phyloP scores from a whole-genome alignment of 2,329 filamentous ascomycete species.

The Blastomyces parvus region DNA sequence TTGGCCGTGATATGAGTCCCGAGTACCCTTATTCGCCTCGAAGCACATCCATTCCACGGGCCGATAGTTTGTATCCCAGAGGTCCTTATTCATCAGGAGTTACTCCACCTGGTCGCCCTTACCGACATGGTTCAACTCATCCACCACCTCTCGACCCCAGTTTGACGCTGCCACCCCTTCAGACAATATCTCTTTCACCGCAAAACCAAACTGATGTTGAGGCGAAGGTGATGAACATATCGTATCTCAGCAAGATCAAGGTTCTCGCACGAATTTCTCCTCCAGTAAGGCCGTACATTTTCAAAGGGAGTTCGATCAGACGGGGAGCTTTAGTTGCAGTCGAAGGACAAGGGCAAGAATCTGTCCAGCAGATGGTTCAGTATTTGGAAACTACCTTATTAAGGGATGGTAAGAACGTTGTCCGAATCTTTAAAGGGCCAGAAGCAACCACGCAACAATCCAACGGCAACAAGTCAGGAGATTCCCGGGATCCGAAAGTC shows the following conservation, averaged over 20 bases:
- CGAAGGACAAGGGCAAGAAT: conserved; percentile 60
- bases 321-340: conserved; percentile 76
- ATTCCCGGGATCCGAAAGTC: conserved; percentile 39
- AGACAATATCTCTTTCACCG: conserved; percentile 31
- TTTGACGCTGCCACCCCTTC: conserved; percentile 46
- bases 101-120: conserved; percentile 40
- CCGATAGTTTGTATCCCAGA: conserved; percentile 27
- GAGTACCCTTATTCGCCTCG: conserved; percentile 33
- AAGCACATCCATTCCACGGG: conserved; percentile 36
- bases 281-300: conserved; percentile 42
- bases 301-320: conserved; percentile 26
- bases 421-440: conserved; percentile 43
- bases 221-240: conserved; percentile 65
- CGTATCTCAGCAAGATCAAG: conserved; percentile 65
- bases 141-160: conserved; percentile 39
- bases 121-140: conserved; percentile 18
- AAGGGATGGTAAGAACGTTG: conserved; percentile 43
- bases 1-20: conserved; percentile 31
- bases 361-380: conserved; percentile 56
- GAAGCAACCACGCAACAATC: conserved; percentile 18
- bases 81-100: conserved; percentile 43
- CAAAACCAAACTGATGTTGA: conserved; percentile 45
- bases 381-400: conserved; percentile 50
- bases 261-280: conserved; percentile 68
- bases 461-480: conserved; percentile 18